Evolutionary conservation across 2,329 filamentous ascomycete species (phyloP), one percentile per base, ranked within the genome.

Genomic region (Colletotrichum gigasporum): DNA sequence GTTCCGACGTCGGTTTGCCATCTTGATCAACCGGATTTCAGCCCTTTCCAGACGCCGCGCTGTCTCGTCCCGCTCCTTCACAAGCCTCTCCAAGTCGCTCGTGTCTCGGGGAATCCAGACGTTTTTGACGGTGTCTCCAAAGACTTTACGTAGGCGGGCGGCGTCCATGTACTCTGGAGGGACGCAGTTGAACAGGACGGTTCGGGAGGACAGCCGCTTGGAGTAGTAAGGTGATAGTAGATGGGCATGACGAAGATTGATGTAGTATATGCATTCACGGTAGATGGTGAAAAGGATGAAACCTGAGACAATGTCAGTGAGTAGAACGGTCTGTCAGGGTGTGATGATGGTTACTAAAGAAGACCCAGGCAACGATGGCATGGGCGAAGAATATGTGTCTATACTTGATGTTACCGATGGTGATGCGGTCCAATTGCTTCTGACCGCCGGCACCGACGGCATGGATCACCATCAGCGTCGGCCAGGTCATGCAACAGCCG

Each of bases 161-260:
- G 94, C 88, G 61, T 92, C 86, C 30, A 95, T 84, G 66, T 94
- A 96, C 4, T 91, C 85, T 34, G 87, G 80, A 0, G 95, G 94
- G 1, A 97, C 93, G 2, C 91, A 91, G 1, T 94, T 91, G 76
- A 97, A 97, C n/a, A 99, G 86, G 6, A 98, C 94, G 1, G 94
- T 97, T 26, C 94, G 88, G 0, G 94, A 94, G 0, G 95, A 97
- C 41, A 98, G 88, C 16, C 94, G 91, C 69, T 90, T 91, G 26
- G 93, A 87, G 73, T 97, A 95, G 52, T 91, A 83, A 1, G 92
- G 93, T 2, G 93, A 92, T 60, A 97, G 84, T n/a, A 94, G 87
- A 80, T 96, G 98, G 1, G 95, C 95, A 79, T 98, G 96, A 68
- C 95, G 92, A 54, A 98, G 80, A 71, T 97, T 97, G 80, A 97